Evolutionary conservation across 345 rosid species (phyloP), one percentile per base, ranked within the genome.

Genomic region (Camelina neglecta): DNA sequence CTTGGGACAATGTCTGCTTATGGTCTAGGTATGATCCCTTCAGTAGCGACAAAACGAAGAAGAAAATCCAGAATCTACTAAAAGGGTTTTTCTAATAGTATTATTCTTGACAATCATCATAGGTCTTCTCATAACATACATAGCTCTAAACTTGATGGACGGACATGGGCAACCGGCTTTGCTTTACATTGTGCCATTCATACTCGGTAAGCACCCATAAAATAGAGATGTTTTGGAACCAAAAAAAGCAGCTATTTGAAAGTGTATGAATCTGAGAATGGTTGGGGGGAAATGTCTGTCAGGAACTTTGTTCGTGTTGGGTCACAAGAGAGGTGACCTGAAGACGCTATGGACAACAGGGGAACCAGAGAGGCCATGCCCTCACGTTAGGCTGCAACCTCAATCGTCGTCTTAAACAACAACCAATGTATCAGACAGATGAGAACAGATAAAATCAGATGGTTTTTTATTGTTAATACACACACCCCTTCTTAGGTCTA

Each of bases 91-190:
- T 29, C 31, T 51, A 38, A 38, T 42, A 45, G 9, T 29, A 29
- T 26, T 0, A 71, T 7, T 42, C 33, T 11, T 65, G 23, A 65
- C 85, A 89, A 29, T 35, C 7, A 18, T 31, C 15, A 24, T 71
- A 76, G 99, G 99, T 81, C 97, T 95, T 64, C 92, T 95, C 49
- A 69, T 90, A 69, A 95, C 99, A 11, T 95, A 95, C 54, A 83
- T 95, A 65, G 99, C 99, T 16, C 74, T 95, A 81, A 92, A 92
- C 84, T 75, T 92, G 88, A 92, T 92, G 99, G 99, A 95, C 38
- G 97, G 97, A 68, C 99, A 89, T 72, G 99, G 99, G 45, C 99
- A 92, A 67, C 99, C 99, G 8, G 99, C 99, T 31, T 73, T 95
- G 82, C 97, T 95, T 59, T 92, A 95, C 82, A 92, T 95, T 2